These are phyloP conservation scores for Bocquillonia castaneifolia DNA, from an alignment of 441 rosid species.

Conservation along the genomic window DNA sequence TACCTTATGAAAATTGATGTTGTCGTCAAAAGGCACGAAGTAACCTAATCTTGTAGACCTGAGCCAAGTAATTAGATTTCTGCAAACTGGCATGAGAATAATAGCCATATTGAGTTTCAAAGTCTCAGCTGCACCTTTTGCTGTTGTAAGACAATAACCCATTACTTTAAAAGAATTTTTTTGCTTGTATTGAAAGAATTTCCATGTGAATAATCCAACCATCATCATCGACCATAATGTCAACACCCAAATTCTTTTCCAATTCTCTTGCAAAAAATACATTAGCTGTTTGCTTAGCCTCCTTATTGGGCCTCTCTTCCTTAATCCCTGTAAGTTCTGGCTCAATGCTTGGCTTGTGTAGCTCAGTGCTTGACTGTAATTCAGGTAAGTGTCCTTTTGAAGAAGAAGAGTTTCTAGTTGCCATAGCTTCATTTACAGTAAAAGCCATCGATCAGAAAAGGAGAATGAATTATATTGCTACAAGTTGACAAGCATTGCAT, in stretches of 20 bases:
- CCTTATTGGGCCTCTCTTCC: conserved; percentile 39
- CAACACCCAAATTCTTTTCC: conserved; percentile 90
- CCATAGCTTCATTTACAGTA: conserved; percentile 88
- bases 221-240: conserved; percentile 63
- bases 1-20: conserved; percentile 95
- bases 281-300: conserved; percentile 39
- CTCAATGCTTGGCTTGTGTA: conserved; percentile 68
- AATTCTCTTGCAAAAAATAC: conserved; percentile 61
- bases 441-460: too few relatives aligned
- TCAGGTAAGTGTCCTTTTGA: conserved; percentile 83
- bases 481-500: too few relatives aligned
- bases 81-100: conserved; percentile 80
- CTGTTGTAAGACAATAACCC: conserved; percentile 85
- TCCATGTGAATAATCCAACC: conserved; percentile 77
- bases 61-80: conserved; percentile 96
- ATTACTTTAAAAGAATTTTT: conserved; percentile 65
- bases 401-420: conserved; percentile 93
- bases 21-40: conserved; percentile 77
- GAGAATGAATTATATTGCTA: too few relatives aligned
- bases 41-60: conserved; percentile 66
- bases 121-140: conserved; percentile 98
- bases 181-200: conserved; percentile 75
- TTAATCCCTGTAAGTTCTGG: conserved; percentile 55
- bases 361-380: conserved; percentile 85
- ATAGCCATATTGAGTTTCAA: conserved; percentile 97